Base-by-base conservation (phyloP, 768 basidiomycete genomes). In the Tephrocybe sp. region DNA sequence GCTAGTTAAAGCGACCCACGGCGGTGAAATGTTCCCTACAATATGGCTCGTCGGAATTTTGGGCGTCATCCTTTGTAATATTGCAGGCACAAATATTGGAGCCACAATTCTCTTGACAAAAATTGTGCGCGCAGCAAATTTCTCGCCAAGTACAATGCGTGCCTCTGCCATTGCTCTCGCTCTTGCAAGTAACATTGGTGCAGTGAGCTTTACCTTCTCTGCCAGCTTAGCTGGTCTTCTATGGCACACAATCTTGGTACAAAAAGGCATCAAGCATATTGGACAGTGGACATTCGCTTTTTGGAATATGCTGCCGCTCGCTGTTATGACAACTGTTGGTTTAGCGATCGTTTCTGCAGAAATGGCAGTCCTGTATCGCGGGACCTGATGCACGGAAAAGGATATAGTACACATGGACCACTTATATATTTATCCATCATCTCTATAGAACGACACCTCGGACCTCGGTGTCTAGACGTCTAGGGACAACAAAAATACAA, bases 201-300 rank as follows among this genome's bases (percentile, higher is more conserved):
- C 95, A 2, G 88, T 96, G 57, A 88, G 85, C 57, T 87, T 91
- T 63, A 89, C 91, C 14, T 96, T 97, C 64, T 87, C 88, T 3
- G 91, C 91, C 0, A 92, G 88, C 48, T 79, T 97, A n/a, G 93
- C 93, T 0, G 95, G 94, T 0, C 71, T 98, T 35, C 73, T 98
- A 17, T 98, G 95, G 95, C 70, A 77, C 19, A 64, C 72, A 7
- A 92, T 96, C 51, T 68, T 96, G 44, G 60, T 60, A 50, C 84
- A 90, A 62, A 96, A 92, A 66, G 79, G 77, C 0, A 85, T 92
- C 36, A 57, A 57, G 3, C 17, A 52, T 42, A 76, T 97, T 16
- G 73, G 59, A 17, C 83, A 83, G 55, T 45, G 64, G 54, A 74
- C 79, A 31, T 97, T 97, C 70, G 83, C 87, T 0, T 70, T 72